Conservation (phyloP, 2,329 filamentous ascomycete genomes). For the Trichoderma cornu-damae region DNA sequence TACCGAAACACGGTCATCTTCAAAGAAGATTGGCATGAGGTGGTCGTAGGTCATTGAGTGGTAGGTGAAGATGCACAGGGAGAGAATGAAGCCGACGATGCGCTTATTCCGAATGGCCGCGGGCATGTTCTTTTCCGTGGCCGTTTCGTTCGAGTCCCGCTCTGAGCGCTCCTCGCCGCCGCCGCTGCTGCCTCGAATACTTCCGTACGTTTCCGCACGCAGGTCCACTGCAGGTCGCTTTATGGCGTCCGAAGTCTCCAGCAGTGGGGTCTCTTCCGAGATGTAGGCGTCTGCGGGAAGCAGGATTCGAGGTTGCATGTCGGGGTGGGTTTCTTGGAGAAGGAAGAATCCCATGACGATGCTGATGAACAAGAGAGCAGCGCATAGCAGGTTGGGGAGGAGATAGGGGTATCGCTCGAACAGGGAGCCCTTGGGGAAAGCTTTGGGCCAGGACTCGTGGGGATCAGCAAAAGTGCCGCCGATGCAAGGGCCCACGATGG, state of each 20-base stretch:
- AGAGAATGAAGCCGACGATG: slow-evolving; percentile 71
- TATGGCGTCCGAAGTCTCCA: slow-evolving; percentile 68
- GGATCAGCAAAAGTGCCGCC: slow-evolving; percentile 84
- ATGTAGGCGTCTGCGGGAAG: slow-evolving; percentile 46
- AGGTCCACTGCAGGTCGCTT: slow-evolving; percentile 69
- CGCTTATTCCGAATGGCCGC: slow-evolving; percentile 50
- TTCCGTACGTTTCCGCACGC: slow-evolving; percentile 73
- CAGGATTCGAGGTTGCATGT: slow-evolving; percentile 57
- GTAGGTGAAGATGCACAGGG: slow-evolving; percentile 85
- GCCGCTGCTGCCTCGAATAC: slow-evolving; percentile 45
- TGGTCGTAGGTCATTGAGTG: slow-evolving; percentile 95
- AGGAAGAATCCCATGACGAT: slow-evolving; percentile 76
- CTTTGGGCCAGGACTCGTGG: slow-evolving; percentile 62
- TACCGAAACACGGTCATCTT: slow-evolving; percentile 58
- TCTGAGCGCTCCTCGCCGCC: slow-evolving; percentile 40
- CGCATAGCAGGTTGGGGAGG: slow-evolving; percentile 83
- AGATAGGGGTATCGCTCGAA: slow-evolving; percentile 82
- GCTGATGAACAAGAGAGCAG: slow-evolving; percentile 67
- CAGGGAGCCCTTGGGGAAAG: slow-evolving; percentile 62
- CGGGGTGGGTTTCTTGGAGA: slow-evolving; percentile 84
- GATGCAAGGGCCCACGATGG: slow-evolving; percentile 81
- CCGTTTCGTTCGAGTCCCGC: slow-evolving; percentile 33
- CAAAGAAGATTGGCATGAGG: slow-evolving; percentile 85
- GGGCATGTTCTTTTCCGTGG: slow-evolving; percentile 33
- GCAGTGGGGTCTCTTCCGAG: slow-evolving; percentile 66